Conservation (phyloP, 1,139 yeast species). For the Geotrichum restrictum region DNA sequence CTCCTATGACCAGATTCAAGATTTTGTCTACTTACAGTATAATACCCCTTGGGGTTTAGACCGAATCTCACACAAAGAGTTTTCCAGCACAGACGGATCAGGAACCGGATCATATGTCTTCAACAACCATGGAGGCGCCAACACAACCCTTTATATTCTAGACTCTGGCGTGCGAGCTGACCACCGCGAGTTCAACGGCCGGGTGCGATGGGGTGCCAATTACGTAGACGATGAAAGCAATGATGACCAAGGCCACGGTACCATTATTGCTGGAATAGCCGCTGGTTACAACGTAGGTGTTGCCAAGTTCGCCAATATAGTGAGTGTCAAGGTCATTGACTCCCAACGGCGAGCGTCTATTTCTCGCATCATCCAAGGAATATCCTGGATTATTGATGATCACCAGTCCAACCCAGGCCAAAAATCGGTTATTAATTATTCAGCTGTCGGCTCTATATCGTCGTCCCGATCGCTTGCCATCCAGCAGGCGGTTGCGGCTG, state of each 20-base stretch:
- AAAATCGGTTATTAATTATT: constrained; percentile 87
- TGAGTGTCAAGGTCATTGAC: constrained; percentile 41
- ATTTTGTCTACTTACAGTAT: constrained; percentile 21
- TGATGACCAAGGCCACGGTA: constrained; percentile 44
- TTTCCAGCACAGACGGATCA: constrained; percentile 5
- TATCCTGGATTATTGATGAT: constrained; percentile 46
- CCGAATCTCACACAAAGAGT: constrained; percentile 44
- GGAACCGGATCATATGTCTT: constrained; percentile 40
- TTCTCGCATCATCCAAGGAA: constrained; percentile 35
- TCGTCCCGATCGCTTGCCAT: constrained; percentile 79
- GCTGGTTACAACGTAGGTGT: constrained; percentile 45
- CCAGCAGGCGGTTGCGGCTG: constrained; percentile 76
- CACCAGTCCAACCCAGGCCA: constrained; percentile 62
- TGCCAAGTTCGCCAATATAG: constrained; percentile 43
- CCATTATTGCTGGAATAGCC: constrained; percentile 47
- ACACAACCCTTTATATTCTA: constrained; percentile 53
- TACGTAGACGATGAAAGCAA: constrained; percentile 35
- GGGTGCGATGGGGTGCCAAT: constrained; percentile 42
- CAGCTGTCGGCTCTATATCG: constrained; percentile 83
- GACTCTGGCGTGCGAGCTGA: constrained; percentile 47
- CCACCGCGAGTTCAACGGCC: constrained; percentile 50
- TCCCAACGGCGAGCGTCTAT: constrained; percentile 36
- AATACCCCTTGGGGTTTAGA: constrained; percentile 55
- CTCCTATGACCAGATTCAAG: constrained; percentile 33
- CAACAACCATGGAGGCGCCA: constrained; percentile 49